Evolutionary conservation across 2,329 filamentous ascomycete species (phyloP).

Genomic region (Macrophomina pseudophaseolina): DNA sequence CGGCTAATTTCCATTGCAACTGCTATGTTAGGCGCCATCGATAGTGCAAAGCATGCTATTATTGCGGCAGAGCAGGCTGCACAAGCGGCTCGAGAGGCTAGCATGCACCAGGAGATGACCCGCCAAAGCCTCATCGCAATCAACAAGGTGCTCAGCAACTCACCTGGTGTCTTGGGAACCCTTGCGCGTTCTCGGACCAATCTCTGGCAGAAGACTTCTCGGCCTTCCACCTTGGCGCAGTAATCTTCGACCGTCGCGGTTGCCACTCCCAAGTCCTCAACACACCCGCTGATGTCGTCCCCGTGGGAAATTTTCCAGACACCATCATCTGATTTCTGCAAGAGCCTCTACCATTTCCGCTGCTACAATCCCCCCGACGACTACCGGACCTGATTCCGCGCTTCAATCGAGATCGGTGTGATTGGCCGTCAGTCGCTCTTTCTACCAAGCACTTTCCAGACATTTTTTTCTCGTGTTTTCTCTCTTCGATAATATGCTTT

Average conservation of each 20-base stretch:
- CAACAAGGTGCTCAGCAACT: conserved; percentile 15
- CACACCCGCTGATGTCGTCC: too few relatives aligned
- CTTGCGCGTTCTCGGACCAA: conserved; percentile 6
- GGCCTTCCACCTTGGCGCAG: conserved; percentile 6
- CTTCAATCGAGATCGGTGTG: too few relatives aligned
- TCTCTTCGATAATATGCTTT: background rate
- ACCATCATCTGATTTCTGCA: too few relatives aligned
- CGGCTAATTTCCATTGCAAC: conserved; percentile 14
- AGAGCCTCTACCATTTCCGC: too few relatives aligned
- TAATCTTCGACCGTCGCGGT: background rate
- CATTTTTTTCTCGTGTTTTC: too few relatives aligned
- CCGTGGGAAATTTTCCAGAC: too few relatives aligned
- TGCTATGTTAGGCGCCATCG: conserved; percentile 30
- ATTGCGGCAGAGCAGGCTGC: conserved; percentile 32
- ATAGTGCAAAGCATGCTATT: conserved; percentile 32
- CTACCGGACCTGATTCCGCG: too few relatives aligned
- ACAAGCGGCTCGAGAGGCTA: conserved; percentile 34
- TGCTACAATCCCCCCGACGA: too few relatives aligned
- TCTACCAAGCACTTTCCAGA: background rate
- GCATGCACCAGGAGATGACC: conserved; percentile 29
- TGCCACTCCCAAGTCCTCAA: too few relatives aligned
- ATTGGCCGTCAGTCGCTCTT: background rate
- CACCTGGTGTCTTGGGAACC: background rate
- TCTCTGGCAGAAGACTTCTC: background rate
- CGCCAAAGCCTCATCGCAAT: conserved; percentile 20